Conservation (phyloP, 108 stramenopile species). For the Nitzschia putrida region DNA sequence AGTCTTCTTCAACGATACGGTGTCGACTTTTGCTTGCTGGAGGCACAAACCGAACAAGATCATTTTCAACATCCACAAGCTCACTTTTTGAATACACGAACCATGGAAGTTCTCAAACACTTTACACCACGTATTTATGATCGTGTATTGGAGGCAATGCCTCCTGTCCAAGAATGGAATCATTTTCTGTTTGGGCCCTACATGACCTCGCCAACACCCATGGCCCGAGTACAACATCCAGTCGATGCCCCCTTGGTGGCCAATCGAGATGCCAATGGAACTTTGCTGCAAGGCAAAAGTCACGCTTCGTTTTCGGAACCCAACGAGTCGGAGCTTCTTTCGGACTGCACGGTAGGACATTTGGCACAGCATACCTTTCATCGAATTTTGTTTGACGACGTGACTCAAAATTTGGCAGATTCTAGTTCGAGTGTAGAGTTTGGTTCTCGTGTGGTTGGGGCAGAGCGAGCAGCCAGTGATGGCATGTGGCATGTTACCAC, state of each 20-base stretch:
- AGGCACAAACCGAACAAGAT: constrained; percentile 49
- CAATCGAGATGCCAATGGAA: constrained; percentile 59
- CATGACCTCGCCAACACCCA: constrained; percentile 39
- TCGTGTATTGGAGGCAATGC: constrained; percentile 49
- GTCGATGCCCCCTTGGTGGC: constrained; percentile 53
- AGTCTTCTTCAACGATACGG: constrained; percentile 58
- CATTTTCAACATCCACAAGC: constrained; percentile 86
- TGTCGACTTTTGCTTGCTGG: constrained; percentile 57
- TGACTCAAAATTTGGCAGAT: not conserved
- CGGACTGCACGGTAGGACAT: constrained; percentile 55
- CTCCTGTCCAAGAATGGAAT: constrained; percentile 69
- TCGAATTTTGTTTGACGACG: constrained; percentile 46
- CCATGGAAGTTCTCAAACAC: constrained; percentile 83
- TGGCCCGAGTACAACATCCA: constrained; percentile 76
- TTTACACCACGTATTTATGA: constrained; percentile 47
- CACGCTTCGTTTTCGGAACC: not conserved
- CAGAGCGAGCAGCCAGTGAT: constrained; percentile 15
- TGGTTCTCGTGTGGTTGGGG: constrained; percentile 6
- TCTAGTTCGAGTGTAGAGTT: constrained; percentile 12
- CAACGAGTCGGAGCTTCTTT: constrained; percentile 22
- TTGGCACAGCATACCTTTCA: constrained; percentile 62
- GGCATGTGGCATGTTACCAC: constrained; percentile 40
- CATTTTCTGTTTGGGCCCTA: constrained; percentile 69
- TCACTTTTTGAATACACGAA: constrained; percentile 91
- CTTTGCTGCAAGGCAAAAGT: constrained; percentile 10